These are phyloP conservation scores for Termitomyces sp. DNA, from an alignment of 768 basidiomycete species.

Conservation along the genomic window DNA sequence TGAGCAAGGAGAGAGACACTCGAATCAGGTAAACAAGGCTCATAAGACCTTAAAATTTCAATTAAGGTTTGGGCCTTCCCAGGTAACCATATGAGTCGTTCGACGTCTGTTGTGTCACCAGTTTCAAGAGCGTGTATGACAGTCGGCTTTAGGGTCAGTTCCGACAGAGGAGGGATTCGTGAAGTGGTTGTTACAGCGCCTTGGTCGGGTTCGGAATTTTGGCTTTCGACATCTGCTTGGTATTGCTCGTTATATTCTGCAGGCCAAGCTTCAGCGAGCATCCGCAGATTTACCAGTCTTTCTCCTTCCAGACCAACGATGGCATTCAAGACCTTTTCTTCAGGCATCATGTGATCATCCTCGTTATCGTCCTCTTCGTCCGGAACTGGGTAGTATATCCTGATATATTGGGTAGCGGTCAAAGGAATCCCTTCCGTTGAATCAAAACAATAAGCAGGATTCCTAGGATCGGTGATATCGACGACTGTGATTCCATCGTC, in stretches of 20 bases:
- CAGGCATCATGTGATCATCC: no score
- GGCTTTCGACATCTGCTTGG: not conserved
- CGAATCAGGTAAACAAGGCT: slow-evolving; percentile 20
- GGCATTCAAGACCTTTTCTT: no score
- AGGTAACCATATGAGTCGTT: slow-evolving; percentile 24
- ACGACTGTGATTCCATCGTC: no score
- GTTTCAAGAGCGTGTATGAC: slow-evolving; percentile 18
- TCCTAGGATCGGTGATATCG: no score
- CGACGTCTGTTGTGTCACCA: slow-evolving; percentile 20
- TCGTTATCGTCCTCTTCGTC: no score
- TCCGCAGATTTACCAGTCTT: slow-evolving; percentile 13
- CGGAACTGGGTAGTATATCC: no score
- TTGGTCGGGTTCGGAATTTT: no score
- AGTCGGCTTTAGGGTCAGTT: slow-evolving; percentile 22
- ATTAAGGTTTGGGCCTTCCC: slow-evolving; percentile 20
- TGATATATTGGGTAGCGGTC: no score
- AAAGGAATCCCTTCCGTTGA: no score
- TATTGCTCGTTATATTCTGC: slow-evolving; percentile 10
- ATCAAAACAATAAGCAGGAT: no score
- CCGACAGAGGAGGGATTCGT: slow-evolving; percentile 19
- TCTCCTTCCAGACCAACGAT: slow-evolving; percentile 15
- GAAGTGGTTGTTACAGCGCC: slow-evolving; percentile 8
- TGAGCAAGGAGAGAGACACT: slow-evolving; percentile 20
- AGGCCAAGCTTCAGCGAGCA: slow-evolving; percentile 22
- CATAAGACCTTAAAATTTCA: slow-evolving; percentile 12